Percentiles rank a stretch among this genome's conserved stretches.
Evolutionary conservation across 2,329 filamentous ascomycete species (phyloP).

Genomic region (Aaosphaeria pasadenensis): DNA sequence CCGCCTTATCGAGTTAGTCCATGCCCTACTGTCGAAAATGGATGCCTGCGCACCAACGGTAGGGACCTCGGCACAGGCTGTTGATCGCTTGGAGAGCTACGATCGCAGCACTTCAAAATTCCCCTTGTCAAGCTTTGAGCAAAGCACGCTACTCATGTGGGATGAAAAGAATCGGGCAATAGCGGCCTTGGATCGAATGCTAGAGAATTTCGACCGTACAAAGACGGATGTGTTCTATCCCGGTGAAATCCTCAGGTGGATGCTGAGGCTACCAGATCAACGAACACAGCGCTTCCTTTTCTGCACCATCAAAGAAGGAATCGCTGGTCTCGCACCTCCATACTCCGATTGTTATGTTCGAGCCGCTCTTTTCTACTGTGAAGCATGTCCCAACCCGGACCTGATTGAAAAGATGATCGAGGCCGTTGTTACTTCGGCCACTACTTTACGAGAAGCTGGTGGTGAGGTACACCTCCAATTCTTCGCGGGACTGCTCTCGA

Average conservation of each 20-base stretch:
- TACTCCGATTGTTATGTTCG: slow-evolving; percentile 30
- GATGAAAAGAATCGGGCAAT: slow-evolving; percentile 25
- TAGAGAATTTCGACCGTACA: slow-evolving; percentile 29
- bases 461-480: slow-evolving; percentile 26
- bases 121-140: slow-evolving; percentile 23
- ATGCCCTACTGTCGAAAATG: slow-evolving; percentile 22
- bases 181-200: slow-evolving; percentile 32
- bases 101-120: slow-evolving; percentile 23
- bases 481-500: slow-evolving; percentile 15
- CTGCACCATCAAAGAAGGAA: slow-evolving; percentile 27
- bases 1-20: slow-evolving; percentile 26
- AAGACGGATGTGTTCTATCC: slow-evolving; percentile 31
- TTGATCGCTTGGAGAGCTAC: slow-evolving; percentile 17
- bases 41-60: slow-evolving; percentile 18
- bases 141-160: slow-evolving; percentile 19
- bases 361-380: slow-evolving; percentile 29
- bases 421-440: slow-evolving; percentile 14
- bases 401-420: slow-evolving; percentile 17
- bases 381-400: slow-evolving; percentile 12
- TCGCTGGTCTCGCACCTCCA: slow-evolving; percentile 18
- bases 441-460: slow-evolving; percentile 15
- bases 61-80: background rate
- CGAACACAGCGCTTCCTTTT: slow-evolving; percentile 13
- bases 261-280: slow-evolving; percentile 20
- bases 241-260: slow-evolving; percentile 30